phyloP scores from a whole-genome alignment of 306 rosid genomes.

The Erythrophleum fordii region DNA sequence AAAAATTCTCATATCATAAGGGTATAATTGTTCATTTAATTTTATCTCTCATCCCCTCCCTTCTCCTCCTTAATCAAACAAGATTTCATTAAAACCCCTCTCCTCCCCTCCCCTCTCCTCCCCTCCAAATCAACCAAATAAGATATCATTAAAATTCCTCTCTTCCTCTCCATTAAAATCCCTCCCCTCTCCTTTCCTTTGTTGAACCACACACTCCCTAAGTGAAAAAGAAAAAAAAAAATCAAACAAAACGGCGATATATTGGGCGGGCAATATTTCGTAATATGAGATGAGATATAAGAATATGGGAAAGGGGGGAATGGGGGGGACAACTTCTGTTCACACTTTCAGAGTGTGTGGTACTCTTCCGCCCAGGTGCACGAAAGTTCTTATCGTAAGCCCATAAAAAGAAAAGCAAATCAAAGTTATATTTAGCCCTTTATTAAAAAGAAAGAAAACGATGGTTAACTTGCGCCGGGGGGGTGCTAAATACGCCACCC shows the following conservation, averaged over 20 bases:
- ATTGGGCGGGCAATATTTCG: background rate
- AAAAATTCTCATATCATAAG: no score
- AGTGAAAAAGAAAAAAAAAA: no score
- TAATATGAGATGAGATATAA: background rate
- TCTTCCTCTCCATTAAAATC: no score
- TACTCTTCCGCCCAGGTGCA: slow-evolving; percentile 45
- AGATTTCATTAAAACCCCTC: no score
- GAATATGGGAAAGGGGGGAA: background rate
- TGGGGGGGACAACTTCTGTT: slow-evolving; percentile 24
- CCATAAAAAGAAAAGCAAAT: background rate
- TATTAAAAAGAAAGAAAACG: background rate
- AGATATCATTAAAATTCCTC: no score
- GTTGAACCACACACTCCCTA: no score
- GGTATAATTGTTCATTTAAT: no score
- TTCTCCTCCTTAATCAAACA: no score
- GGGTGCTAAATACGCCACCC: slow-evolving; percentile 40
- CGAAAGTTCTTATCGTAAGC: slow-evolving; percentile 21
- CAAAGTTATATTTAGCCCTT: background rate
- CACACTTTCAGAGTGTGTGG: slow-evolving; percentile 39
- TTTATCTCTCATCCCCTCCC: no score
- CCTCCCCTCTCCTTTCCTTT: no score
- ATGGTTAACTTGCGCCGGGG: slow-evolving; percentile 36
- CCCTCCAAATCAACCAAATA: no score
- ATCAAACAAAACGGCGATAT: background rate
- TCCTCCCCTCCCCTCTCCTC: no score